Percentiles rank a stretch among this genome's conserved stretches.
These are phyloP conservation scores for Domatiomyces catenatus DNA, from an alignment of 2,329 filamentous ascomycete genomes.

Conservation along the genomic window DNA sequence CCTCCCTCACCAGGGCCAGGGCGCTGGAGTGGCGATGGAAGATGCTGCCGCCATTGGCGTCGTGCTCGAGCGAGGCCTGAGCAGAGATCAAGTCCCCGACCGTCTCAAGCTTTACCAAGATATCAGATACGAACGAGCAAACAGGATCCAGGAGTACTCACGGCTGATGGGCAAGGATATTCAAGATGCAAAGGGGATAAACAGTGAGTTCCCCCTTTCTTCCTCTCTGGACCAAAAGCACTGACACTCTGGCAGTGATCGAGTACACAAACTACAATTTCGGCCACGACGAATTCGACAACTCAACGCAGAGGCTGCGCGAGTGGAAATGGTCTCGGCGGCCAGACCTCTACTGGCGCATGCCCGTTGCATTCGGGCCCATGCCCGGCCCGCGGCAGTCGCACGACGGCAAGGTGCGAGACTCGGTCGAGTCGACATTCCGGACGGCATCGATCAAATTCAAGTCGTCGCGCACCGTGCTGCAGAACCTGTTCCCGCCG, in stretches of 20 bases:
- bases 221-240: neutral
- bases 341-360: constrained; percentile 24
- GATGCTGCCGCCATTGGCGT: constrained; percentile 19
- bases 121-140: constrained; percentile 42
- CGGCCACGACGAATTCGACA: constrained; percentile 44
- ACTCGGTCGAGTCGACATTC: constrained; percentile 24
- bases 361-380: constrained; percentile 33
- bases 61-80: constrained; percentile 1
- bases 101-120: constrained; percentile 45
- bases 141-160: constrained; percentile 43
- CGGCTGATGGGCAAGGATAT: constrained; percentile 37
- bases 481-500: constrained; percentile 36
- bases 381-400: constrained; percentile 32
- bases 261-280: constrained; percentile 38
- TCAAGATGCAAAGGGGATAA: constrained; percentile 2
- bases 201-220: neutral
- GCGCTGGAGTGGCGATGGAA: constrained; percentile 21
- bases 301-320: constrained; percentile 36
- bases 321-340: constrained; percentile 33
- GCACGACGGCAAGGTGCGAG: constrained; percentile 19
- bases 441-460: constrained; percentile 35
- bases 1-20: constrained; percentile 39
- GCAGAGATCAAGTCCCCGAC: constrained; percentile 33
- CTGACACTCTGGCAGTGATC: constrained; percentile 19
- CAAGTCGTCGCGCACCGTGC: constrained; percentile 35